Conservation (phyloP, 106 monocot genomes). For the Alisma plantagoaquatica region DNA sequence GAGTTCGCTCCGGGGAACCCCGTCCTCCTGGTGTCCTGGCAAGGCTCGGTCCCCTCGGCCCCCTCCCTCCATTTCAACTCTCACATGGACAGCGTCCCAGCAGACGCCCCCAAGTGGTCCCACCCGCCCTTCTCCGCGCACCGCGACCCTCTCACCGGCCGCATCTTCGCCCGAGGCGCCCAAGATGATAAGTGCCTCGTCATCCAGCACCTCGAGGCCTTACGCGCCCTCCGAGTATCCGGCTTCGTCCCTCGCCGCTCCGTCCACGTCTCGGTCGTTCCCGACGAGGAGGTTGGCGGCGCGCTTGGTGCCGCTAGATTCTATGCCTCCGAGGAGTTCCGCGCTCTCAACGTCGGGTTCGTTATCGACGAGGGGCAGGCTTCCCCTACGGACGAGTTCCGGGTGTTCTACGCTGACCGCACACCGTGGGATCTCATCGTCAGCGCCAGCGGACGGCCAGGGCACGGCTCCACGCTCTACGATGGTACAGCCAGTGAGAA, state of each 20-base stretch:
- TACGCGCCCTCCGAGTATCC: conserved; percentile 35
- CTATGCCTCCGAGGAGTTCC: conserved; percentile 52
- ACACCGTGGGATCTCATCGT: conserved; percentile 62
- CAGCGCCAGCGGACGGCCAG: conserved; percentile 49
- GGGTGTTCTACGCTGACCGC: conserved; percentile 89
- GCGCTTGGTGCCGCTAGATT: conserved; percentile 47
- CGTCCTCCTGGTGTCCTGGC: conserved; percentile 56
- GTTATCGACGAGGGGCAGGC: conserved; percentile 94
- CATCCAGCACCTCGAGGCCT: conserved; percentile 77
- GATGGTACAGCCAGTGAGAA: conserved; percentile 68
- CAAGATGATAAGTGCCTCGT: conserved; percentile 96
- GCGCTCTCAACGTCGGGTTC: conserved; percentile 63
- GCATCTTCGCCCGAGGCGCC: conserved; percentile 81
- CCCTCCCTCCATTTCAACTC: conserved; percentile 94
- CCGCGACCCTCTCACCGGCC: conserved; percentile 47
- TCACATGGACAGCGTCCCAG: conserved; percentile 84
- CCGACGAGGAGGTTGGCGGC: conserved; percentile 92
- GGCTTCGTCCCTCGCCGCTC: conserved; percentile 57
- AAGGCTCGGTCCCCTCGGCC: conserved; percentile 56
- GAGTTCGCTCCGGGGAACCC: conserved; percentile 56
- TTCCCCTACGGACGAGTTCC: conserved; percentile 61
- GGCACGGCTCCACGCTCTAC: conserved; percentile 72
- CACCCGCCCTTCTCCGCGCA: conserved; percentile 76
- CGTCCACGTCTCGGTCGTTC: conserved; percentile 73
- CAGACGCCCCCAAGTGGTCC: conserved; percentile 45